Conservation (phyloP, 352 stramenopile species). For the Globisporangium lucens region DNA sequence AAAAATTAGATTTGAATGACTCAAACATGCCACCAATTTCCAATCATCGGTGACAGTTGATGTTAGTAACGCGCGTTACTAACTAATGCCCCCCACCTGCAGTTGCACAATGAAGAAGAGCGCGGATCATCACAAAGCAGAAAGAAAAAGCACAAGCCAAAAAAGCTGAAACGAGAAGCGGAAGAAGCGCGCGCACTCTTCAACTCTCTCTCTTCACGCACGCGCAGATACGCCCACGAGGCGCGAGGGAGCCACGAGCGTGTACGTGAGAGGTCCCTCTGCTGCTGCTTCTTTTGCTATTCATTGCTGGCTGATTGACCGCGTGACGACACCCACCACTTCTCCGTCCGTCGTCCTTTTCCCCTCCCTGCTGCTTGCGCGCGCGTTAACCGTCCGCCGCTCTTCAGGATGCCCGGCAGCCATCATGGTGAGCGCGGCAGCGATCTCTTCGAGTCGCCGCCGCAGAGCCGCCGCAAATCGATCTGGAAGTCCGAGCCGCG, state of each 20-base stretch:
- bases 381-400: not conserved
- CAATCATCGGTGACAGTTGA: not conserved
- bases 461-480: conserved; percentile 17
- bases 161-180: not conserved
- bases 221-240: not conserved
- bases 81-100: not conserved
- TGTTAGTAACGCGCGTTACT: conserved; percentile 5
- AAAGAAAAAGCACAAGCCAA: not conserved
- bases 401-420: conserved; percentile 17
- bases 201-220: not conserved
- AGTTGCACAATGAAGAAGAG: not conserved
- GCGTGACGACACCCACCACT: not conserved
- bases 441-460: conserved; percentile 3
- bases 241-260: not conserved
- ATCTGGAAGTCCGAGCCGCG: conserved; percentile 18
- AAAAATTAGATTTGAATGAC: not conserved
- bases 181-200: conserved; percentile 2
- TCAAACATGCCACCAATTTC: not conserved
- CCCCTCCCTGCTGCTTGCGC: not conserved
- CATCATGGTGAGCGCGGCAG: conserved; percentile 12
- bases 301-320: not conserved
- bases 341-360: not conserved
- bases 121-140: not conserved
- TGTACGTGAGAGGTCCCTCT: not conserved
- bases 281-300: not conserved